These are phyloP conservation scores for Aspergillus egyptiacus DNA, from an alignment of 495 filamentous ascomycete genomes.

Conservation along the genomic window DNA sequence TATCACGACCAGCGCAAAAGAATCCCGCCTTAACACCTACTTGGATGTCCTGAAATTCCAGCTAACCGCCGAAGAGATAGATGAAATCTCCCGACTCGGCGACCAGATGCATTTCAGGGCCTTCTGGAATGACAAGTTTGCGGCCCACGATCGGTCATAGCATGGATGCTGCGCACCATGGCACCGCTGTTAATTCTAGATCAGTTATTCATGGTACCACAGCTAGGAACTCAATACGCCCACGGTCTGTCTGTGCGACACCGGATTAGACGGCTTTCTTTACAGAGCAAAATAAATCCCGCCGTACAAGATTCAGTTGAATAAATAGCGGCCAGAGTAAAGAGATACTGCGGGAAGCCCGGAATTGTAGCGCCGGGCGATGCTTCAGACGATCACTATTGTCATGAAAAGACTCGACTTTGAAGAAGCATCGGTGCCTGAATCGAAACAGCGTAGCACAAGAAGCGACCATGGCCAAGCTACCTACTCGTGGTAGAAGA, in stretches of 20 bases:
- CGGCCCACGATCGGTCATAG: constrained; percentile 52
- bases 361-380: too few relatives aligned
- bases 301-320: neutral
- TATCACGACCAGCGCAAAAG: constrained; percentile 71
- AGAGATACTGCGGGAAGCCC: too few relatives aligned
- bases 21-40: constrained; percentile 63
- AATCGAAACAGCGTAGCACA: constrained; percentile 2
- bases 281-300: neutral
- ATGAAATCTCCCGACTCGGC: constrained; percentile 57
- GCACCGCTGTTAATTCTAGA: neutral
- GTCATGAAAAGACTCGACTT: too few relatives aligned
- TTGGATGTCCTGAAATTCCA: constrained; percentile 59
- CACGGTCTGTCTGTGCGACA: neutral
- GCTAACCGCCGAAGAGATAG: constrained; percentile 64
- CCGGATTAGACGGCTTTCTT: neutral
- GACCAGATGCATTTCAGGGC: constrained; percentile 61
- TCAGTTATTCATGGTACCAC: neutral
- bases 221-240: neutral
- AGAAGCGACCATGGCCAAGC: neutral
- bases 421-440: neutral
- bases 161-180: neutral
- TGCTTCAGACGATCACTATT: too few relatives aligned
- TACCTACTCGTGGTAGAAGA: neutral
- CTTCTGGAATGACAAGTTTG: constrained; percentile 61
- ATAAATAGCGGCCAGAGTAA: neutral